These are phyloP conservation scores for Dryas integrifolia DNA, from an alignment of 331 rosid species.

Conservation along the genomic window DNA sequence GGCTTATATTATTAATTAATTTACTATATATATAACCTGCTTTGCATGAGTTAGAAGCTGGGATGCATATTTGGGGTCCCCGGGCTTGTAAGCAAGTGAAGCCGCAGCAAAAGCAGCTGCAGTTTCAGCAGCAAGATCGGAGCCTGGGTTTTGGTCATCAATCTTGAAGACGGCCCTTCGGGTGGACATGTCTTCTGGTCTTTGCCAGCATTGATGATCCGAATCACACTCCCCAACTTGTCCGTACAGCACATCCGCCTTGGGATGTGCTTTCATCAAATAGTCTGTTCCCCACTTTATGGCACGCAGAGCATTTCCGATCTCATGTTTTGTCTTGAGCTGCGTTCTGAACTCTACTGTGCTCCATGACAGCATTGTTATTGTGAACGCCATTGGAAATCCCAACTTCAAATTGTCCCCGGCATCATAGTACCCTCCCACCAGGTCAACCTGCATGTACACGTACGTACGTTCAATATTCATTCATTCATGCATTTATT, in stretches of 20 bases:
- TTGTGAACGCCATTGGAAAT: conserved; percentile 52
- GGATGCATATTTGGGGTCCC: conserved; percentile 11
- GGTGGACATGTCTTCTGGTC: conserved; percentile 61
- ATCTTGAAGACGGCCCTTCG: conserved; percentile 24
- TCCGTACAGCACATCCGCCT: conserved; percentile 34
- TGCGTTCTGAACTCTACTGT: conserved; percentile 35
- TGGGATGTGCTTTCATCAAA: conserved; percentile 42
- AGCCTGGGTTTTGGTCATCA: conserved; percentile 42
- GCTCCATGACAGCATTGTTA: conserved; percentile 66
- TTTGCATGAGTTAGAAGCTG: conserved; percentile 33
- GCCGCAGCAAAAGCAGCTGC: conserved; percentile 50
- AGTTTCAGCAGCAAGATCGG: conserved; percentile 58
- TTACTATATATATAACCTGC: conserved; percentile 3
- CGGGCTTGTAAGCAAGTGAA: conserved; percentile 28
- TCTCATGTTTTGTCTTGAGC: conserved; percentile 14
- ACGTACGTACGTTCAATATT: too few species aligned
- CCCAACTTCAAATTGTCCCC: conserved; percentile 61
- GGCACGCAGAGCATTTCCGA: conserved; percentile 34
- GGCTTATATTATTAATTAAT: too few species aligned
- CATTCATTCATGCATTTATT: too few species aligned
- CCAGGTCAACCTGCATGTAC: conserved; percentile 38
- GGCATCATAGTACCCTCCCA: conserved; percentile 60
- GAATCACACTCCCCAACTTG: conserved; percentile 45
- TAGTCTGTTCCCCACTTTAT: conserved; percentile 59
- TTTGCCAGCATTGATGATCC: conserved; percentile 54